Base-by-base conservation (phyloP, 2,329 filamentous ascomycete species). In the Aspergillus sp. region DNA sequence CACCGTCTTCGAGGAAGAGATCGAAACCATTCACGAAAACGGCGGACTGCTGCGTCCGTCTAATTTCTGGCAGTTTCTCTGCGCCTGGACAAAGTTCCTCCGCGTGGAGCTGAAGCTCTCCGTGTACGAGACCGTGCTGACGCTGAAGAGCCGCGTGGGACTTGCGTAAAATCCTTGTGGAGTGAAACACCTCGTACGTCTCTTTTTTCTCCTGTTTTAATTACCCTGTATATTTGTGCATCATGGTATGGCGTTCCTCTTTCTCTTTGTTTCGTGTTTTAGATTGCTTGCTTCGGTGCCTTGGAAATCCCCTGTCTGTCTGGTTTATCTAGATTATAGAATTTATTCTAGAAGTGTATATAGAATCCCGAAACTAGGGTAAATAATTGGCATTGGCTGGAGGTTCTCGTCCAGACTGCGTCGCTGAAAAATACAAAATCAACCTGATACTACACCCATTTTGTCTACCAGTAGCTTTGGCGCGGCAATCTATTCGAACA, bases 1-100 rank as follows among this genome's bases (percentile, higher is more conserved):
- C 48, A 85, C 84, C 8, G 86, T 89, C 15, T 88, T 86, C 69
- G 82, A 87, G 62, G 87, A 89, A 71, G 79, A 85, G 62, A 74
- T 87, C 62, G 86, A 89, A 59, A 61, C 65, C 17, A 78, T 83
- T 54, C 69, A 74, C 3, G 76, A 85, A 46, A 71, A 70, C 1
- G 83, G 83, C 3, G 84, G 83, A 59, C 60, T 86, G 0, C 68
- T 87, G 7, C 82, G 80, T 74, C 84, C 84, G 3, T 59, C 69
- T 8, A 88, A 87, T 64, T 71, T 87, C 46, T 68, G 83, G 65
- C 74, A 71, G 4, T 83, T 85, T 64, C 62, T 87, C 8, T 62
- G 71, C 6, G 86, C 86, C 3, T 85, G 85, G 81, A 71, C 77
- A 2, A 78, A 76, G 11, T 87, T 85, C 68, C 75, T 83, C 57